Evolutionary conservation across 116 monocot species (phyloP), one percentile per base, ranked within the genome.

Genomic region (Posidonia oceanica): DNA sequence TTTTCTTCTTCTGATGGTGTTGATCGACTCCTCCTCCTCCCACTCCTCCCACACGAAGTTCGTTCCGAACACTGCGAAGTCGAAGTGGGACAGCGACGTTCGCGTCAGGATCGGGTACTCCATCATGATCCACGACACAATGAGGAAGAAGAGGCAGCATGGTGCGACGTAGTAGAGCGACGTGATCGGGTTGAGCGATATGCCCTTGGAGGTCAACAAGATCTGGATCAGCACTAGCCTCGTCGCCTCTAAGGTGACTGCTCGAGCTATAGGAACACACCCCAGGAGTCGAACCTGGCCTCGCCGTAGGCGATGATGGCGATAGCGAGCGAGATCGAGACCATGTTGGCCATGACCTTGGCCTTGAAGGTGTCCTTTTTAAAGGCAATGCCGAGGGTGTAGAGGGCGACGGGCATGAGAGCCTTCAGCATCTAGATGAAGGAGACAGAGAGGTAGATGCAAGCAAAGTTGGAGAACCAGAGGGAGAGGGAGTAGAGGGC

Each of bases 401-500:
- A 89, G 61, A 89, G 1, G 29, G 29, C 29, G 29, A 29, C 29
- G 29, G 29, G 29, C 29, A 29, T 29, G 29, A 29, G 29, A 14
- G 89, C 85, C 67, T 89, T 89, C 55, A 89, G 85, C 89, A 89
- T 85, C 79, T 88, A 85, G 68, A 88, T 88, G 78, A 89, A 89
- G 72, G 89, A 89, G 12, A 89, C 88, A 60, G 88, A 88, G 39
- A 88, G 80, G 72, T 88, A 88, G 75, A 88, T 85, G 82, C 85
- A 88, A 54, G 88, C 88, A 52, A 85, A 88, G 79, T 88, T 88
- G 68, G 85, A 85, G 78, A 88, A 88, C 88, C 88, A 88, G 59
- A 88, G 76, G 59, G 29, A 29, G 29, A 29, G 1, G 29, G 29
- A 29, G 29, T 29, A 29, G 29, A 29, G 29, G 29, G 29, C 29